These are phyloP conservation scores for Helicocarpus griseus DNA, from an alignment of 2,329 filamentous ascomycete genomes.

Conservation along the genomic window DNA sequence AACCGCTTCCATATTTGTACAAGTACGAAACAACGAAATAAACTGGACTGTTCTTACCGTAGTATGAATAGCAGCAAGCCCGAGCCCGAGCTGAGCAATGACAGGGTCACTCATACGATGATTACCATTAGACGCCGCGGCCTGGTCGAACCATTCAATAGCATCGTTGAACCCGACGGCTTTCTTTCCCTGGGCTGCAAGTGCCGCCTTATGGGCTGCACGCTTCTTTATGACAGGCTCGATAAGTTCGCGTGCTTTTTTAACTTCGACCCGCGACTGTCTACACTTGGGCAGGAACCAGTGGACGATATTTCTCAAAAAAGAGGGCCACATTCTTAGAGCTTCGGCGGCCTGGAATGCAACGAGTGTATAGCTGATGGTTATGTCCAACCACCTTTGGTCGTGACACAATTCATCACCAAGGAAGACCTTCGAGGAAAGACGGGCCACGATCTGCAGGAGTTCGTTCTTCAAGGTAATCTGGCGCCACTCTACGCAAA, in stretches of 20 bases:
- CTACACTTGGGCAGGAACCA: constrained; percentile 36
- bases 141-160: constrained; percentile 22
- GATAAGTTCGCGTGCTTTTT: constrained; percentile 28
- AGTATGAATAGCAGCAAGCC: constrained; percentile 26
- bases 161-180: constrained; percentile 15
- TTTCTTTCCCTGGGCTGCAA: constrained; percentile 8
- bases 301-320: constrained; percentile 35
- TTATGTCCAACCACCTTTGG: constrained; percentile 43
- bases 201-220: constrained; percentile 15
- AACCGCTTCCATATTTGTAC: not conserved
- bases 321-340: constrained; percentile 35
- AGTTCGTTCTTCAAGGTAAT: constrained; percentile 45
- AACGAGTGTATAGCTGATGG: constrained; percentile 16
- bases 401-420: constrained; percentile 42
- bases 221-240: constrained; percentile 18
- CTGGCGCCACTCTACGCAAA: constrained; percentile 44
- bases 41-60: constrained; percentile 9
- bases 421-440: constrained; percentile 47
- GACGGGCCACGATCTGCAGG: constrained; percentile 42
- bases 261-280: constrained; percentile 29
- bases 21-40: not conserved
- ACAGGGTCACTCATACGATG: constrained; percentile 14
- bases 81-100: constrained; percentile 18
- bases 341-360: constrained; percentile 21
- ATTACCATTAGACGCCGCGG: constrained; percentile 8